phyloP scores from a whole-genome alignment of 202 grass and related monocot genomes.

The Digitaria exilis region DNA sequence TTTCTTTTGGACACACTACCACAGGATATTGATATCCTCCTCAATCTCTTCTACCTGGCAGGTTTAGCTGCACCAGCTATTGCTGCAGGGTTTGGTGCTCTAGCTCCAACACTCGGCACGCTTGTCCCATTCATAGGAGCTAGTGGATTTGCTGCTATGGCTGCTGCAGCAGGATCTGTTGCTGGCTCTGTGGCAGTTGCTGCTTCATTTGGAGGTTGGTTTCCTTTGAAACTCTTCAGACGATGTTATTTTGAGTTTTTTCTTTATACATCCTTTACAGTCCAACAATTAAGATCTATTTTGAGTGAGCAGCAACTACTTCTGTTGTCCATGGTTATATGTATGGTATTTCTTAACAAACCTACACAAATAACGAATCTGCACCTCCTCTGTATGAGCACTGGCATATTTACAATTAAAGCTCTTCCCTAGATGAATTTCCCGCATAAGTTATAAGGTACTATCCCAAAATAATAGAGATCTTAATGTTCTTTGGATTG shows the following conservation, averaged over 20 bases:
- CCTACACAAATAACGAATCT: not conserved
- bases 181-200: constrained; percentile 93
- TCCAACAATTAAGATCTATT: not conserved
- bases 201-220: constrained; percentile 95
- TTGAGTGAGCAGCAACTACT: not conserved
- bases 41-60: constrained; percentile 32
- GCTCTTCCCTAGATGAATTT: not conserved
- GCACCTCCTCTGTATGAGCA: not conserved
- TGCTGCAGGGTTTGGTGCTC: constrained; percentile 88
- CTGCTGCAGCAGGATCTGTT: constrained; percentile 84
- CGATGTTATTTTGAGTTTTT: not conserved
- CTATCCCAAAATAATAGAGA: not conserved
- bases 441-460: not conserved
- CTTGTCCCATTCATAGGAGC: constrained; percentile 89
- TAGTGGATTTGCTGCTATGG: constrained; percentile 97
- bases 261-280: not conserved
- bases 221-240: not conserved
- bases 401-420: constrained; percentile 8
- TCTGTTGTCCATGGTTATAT: not conserved
- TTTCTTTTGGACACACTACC: not conserved
- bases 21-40: constrained; percentile 22
- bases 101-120: constrained; percentile 83
- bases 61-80: constrained; percentile 99
- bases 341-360: not conserved
- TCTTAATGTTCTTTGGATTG: constrained; percentile 31